Evolutionary conservation across 768 basidiomycete genomes (phyloP).

Genomic region (Suillus americanus): DNA sequence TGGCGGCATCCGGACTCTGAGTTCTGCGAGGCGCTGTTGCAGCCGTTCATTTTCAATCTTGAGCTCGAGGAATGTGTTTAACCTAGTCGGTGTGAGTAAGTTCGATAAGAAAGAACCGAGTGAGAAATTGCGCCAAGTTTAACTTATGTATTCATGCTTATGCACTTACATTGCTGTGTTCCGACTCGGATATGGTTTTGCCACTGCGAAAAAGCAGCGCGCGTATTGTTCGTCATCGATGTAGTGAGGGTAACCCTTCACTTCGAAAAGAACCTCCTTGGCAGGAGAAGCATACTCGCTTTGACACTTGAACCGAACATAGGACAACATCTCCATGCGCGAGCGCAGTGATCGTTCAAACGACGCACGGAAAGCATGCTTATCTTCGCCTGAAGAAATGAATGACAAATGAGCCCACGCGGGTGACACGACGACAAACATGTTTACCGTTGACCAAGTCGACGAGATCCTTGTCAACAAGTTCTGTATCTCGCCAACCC

Average conservation of each 20-base stretch:
- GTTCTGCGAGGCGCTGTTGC: conserved; percentile 54
- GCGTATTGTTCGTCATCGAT: conserved; percentile 37
- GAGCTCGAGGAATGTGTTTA: conserved; percentile 76
- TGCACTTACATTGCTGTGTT: conserved; percentile 63
- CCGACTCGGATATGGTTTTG: conserved; percentile 75
- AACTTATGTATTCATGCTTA: neutral
- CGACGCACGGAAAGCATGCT: conserved; percentile 39
- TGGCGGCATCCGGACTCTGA: conserved; percentile 30
- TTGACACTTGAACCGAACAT: conserved; percentile 60
- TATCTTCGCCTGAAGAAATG: conserved; percentile 53
- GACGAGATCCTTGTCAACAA: conserved; percentile 65
- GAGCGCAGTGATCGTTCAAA: conserved; percentile 57
- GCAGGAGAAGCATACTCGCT: conserved; percentile 28
- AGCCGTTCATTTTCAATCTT: conserved; percentile 87
- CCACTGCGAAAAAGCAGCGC: conserved; percentile 71
- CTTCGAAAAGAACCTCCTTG: conserved; percentile 65
- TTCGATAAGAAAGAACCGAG: conserved; percentile 1
- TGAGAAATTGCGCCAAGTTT: conserved; percentile 7
- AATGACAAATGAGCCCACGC: conserved; percentile 13
- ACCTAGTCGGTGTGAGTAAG: conserved; percentile 37
- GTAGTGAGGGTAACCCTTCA: conserved; percentile 65
- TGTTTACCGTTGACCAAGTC: conserved; percentile 65
- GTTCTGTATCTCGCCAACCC: conserved; percentile 74
- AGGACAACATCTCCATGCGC: conserved; percentile 52
- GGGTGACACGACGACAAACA: neutral